Conservation (phyloP, 768 basidiomycete species). For the Tulasnella sp. region DNA sequence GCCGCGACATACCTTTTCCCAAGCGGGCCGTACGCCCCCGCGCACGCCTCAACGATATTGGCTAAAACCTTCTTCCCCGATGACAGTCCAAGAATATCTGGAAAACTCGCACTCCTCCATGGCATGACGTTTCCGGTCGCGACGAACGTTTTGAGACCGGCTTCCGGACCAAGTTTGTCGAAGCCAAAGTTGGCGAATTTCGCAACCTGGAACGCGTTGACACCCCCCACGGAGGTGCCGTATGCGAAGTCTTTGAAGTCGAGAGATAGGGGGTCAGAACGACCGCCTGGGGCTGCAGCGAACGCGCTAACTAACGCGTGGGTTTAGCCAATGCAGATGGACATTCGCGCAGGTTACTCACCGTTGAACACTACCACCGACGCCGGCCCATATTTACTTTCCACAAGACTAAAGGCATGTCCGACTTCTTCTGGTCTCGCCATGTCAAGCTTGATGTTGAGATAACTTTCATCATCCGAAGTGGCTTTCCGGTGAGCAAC, state of each 20-base stretch:
- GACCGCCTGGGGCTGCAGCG: neutral
- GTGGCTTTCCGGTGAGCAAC: neutral
- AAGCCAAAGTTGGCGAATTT: slow-evolving; percentile 5
- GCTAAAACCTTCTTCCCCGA: neutral
- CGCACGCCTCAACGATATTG: slow-evolving; percentile 4
- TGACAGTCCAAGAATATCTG: neutral
- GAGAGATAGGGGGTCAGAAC: slow-evolving; percentile 4
- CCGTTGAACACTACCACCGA: slow-evolving; percentile 9
- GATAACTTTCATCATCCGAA: neutral
- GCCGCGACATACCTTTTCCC: slow-evolving; percentile 6
- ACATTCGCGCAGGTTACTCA: neutral
- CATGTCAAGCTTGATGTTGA: neutral
- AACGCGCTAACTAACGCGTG: neutral
- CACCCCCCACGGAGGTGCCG: slow-evolving; percentile 1
- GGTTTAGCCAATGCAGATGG: too few species aligned
- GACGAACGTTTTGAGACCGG: neutral
- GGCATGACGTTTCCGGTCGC: slow-evolving; percentile 11
- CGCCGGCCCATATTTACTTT: slow-evolving; percentile 5
- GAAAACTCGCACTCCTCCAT: neutral
- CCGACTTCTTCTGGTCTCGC: neutral
- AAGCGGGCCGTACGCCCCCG: neutral
- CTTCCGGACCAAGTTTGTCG: neutral
- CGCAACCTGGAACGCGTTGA: slow-evolving; percentile 1
- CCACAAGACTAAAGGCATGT: neutral
- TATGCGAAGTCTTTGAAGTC: neutral